A percentile compares a stretch with the other conserved stretches of the same genome.
Evolutionary conservation across 2,329 filamentous ascomycete genomes (phyloP).

Genomic region (Acrocalymma vagum): DNA sequence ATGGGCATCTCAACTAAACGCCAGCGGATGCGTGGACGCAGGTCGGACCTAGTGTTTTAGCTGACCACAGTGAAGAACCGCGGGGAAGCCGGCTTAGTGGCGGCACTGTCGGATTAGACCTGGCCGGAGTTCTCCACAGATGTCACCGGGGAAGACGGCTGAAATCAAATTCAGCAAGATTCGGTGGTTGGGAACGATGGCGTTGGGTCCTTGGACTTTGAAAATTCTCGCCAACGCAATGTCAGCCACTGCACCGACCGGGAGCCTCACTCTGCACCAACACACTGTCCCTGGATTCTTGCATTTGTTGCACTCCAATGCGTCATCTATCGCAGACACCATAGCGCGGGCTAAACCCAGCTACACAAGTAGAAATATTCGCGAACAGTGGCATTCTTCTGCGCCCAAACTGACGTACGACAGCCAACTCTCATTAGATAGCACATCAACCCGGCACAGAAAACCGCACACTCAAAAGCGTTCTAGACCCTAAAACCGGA

Average conservation of each 20-base stretch:
- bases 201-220: conserved; percentile 9
- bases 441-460: conserved; percentile 15
- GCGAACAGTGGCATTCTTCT: conserved; percentile 17
- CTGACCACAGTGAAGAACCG: conserved; percentile 40
- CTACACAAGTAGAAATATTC: too few species aligned
- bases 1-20: conserved; percentile 38
- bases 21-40: conserved; percentile 38
- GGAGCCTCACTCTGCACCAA: conserved; percentile 9
- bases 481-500: conserved; percentile 35
- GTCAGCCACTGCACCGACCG: conserved; percentile 17
- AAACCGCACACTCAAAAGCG: conserved; percentile 20
- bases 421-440: conserved; percentile 11
- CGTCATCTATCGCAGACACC: too few species aligned
- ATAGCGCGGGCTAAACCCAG: too few species aligned
- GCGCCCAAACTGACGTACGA: conserved; percentile 22
- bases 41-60: conserved; percentile 40
- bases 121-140: conserved; percentile 38
- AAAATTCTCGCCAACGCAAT: conserved; percentile 7
- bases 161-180: conserved; percentile 26
- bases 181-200: conserved; percentile 13
- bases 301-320: too few species aligned
- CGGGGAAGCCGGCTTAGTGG: conserved; percentile 44
- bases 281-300: conserved; percentile 5
- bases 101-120: conserved; percentile 35
- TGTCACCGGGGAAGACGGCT: conserved; percentile 28